Base-by-base conservation (phyloP, 495 filamentous ascomycete species). In the Trichoderma orchidacearum region DNA sequence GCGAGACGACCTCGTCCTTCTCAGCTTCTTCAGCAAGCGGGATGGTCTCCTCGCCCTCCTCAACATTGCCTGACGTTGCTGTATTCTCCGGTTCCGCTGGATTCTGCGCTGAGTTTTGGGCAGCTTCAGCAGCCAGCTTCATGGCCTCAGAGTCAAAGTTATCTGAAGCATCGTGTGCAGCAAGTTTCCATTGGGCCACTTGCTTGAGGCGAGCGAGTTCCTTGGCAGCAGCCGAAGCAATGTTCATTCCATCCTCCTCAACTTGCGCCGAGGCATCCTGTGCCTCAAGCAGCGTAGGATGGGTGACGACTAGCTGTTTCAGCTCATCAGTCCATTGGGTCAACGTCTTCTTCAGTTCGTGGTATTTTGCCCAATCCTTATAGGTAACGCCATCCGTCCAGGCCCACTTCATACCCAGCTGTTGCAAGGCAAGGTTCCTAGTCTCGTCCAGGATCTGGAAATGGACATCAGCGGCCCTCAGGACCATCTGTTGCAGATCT, bases 391-490 rank as follows among this genome's bases (percentile, higher is more conserved):
- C 86, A 54, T 96, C 92, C 78, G 89, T 95, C 85, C 88, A 94
- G 1, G 91, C 90, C 91, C 94, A 99, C 58, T 93, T 88, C 81
- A 94, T 91, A 36, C 94, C 94, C 55, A 99, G 88, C 64, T 96
- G 92, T 64, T 96, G 90, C 7, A 99, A 76, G 2, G 90, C 90
- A 7, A 96, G 75, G 60, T 96, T 90, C 21, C 88, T 81, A 56
- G 96, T 90, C 54, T 80, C 77, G 60, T 93, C 87, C 32, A 99
- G 77, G 31, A 94, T 86, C 56, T 81, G 77, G 27, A 97, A 79
- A 7, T 91, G 95, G 21, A 84, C 85, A 57, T 89, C 71, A n/a
- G 90, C 80, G 8, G 90, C 87, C 34, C 83, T 78, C 54, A 78
- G 80, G 41, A 95, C 84, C 15, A 88, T 77, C 12, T 72, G 71